Evolutionary conservation across 306 rosid genomes (phyloP), one percentile per base, ranked within the genome.

Genomic region (Fragaria vesca): DNA sequence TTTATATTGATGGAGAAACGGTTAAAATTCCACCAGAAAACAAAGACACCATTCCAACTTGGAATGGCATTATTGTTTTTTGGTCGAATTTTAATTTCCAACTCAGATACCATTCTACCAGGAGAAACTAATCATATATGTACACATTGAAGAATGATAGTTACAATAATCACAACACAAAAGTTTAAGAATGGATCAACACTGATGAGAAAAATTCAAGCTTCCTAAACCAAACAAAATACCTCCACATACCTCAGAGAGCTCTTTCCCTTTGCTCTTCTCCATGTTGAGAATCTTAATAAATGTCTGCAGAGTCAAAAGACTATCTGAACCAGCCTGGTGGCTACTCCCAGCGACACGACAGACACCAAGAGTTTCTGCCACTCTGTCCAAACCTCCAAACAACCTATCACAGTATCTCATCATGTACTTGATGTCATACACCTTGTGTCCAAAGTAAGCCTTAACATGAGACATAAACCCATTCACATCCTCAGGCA

Each of bases 251-350:
- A 12, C 3, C 15, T 13, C 1, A 12, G 18, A 62, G 3, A 62
- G 38, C 4, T 30, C 40, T 30, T 62, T 28, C 8, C 67, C 67
- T 30, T 62, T 28, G 34, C 12, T 62, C 28, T 62, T 62, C 40
- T 62, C 67, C 20, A 13, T 4, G 3, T 24, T 11, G 15, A 73
- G 77, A 26, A 62, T 28, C 54, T 42, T 58, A 15, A 42, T 1
- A 42, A 55, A 73, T 0, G 68, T 73, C 9, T 73, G 77, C 16
- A 43, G 18, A 7, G 68, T 73, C 68, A 73, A 13, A 2, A 73
- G 67, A 8, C 77, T 73, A 42, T 73, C 67, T 2, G 40, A 73
- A 55, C 67, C 67, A 12, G 67, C 77, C 40, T 73, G 77, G n/a
- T 73, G 77, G 61, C 77, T 73, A 32, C 60, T 73, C 42, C 77